These are phyloP conservation scores for Porogramme epimiltina DNA, from an alignment of 1,284 basidiomycete species.

Conservation along the genomic window DNA sequence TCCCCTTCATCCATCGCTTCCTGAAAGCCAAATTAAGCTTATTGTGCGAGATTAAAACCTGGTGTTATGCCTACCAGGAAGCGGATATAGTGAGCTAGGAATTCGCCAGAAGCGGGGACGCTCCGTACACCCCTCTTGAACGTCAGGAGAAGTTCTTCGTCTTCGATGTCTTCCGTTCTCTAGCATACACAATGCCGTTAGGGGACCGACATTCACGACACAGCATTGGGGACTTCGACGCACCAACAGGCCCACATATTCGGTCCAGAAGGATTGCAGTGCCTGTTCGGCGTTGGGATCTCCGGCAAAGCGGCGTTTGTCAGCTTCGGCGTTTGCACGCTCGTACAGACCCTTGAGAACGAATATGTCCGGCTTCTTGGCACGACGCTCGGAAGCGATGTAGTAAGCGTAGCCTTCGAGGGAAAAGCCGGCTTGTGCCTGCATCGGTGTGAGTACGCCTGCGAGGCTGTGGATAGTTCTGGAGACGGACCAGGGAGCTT, in stretches of 20 bases:
- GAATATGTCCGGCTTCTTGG: conserved; percentile 63
- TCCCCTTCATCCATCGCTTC: conserved; percentile 14
- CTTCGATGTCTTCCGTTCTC: conserved; percentile 49
- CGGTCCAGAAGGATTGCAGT: conserved; percentile 63
- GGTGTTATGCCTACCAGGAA: conserved; percentile 47
- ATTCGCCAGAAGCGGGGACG: conserved; percentile 66
- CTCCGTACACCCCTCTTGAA: conserved; percentile 63
- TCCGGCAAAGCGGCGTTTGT: conserved; percentile 52
- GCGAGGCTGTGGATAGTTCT: not conserved
- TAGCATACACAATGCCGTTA: conserved; percentile 27
- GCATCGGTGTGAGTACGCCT: not conserved
- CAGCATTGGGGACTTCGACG: not conserved
- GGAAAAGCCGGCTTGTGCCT: conserved; percentile 51
- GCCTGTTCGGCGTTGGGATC: conserved; percentile 57
- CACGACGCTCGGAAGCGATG: conserved; percentile 62
- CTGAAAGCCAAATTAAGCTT: not conserved
- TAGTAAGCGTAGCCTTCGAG: conserved; percentile 67
- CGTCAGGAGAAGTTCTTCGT: conserved; percentile 41
- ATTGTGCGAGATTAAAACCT: not conserved
- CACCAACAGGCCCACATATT: conserved; percentile 63
- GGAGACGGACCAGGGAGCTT: conserved; percentile 49
- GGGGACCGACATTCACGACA: not conserved
- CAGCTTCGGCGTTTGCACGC: conserved; percentile 75
- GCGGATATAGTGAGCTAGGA: conserved; percentile 76
- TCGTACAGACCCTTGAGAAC: conserved; percentile 72